Conservation (phyloP, 768 basidiomycete genomes). For the Rhizopogon salebrosus region DNA sequence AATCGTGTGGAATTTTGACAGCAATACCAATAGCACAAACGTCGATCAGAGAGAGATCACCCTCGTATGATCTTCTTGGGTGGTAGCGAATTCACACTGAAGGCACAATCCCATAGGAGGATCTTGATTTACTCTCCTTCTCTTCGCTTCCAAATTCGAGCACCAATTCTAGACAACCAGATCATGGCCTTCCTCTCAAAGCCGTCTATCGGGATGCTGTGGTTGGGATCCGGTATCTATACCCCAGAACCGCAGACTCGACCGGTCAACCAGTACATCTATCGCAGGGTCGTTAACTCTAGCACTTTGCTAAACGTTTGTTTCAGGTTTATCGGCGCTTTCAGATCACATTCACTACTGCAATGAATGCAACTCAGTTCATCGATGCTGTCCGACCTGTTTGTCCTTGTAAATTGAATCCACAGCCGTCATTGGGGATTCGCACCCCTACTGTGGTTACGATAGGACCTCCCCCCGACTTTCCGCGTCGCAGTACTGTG, state of each 20-base stretch:
- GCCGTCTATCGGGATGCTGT: conserved; percentile 72
- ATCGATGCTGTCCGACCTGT: conserved; percentile 58
- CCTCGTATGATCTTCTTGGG: conserved; percentile 47
- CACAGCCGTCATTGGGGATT: conserved; percentile 20
- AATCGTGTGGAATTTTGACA: conserved; percentile 57
- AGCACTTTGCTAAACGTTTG: conserved; percentile 2
- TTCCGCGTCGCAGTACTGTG: conserved; percentile 15
- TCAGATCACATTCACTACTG: conserved; percentile 63
- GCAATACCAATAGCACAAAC: conserved; percentile 29
- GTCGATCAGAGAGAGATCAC: conserved; percentile 50
- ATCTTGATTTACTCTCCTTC: conserved; percentile 68
- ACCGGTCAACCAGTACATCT: conserved; percentile 28
- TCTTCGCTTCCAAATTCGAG: conserved; percentile 38
- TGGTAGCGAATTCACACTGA: conserved; percentile 7
- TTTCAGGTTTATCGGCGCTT: conserved; percentile 68
- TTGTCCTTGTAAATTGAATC: conserved; percentile 71
- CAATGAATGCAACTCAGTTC: conserved; percentile 46
- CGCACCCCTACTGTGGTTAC: conserved; percentile 13
- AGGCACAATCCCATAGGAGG: conserved; percentile 47
- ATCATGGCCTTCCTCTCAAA: conserved; percentile 67
- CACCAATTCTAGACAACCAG: conserved; percentile 25
- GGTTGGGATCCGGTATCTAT: conserved; percentile 72
- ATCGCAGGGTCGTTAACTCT: background rate
- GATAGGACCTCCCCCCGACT: background rate
- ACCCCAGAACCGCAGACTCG: conserved; percentile 33